phyloP scores from a whole-genome alignment of 306 rosid genomes.

The Cajanus cajan region DNA sequence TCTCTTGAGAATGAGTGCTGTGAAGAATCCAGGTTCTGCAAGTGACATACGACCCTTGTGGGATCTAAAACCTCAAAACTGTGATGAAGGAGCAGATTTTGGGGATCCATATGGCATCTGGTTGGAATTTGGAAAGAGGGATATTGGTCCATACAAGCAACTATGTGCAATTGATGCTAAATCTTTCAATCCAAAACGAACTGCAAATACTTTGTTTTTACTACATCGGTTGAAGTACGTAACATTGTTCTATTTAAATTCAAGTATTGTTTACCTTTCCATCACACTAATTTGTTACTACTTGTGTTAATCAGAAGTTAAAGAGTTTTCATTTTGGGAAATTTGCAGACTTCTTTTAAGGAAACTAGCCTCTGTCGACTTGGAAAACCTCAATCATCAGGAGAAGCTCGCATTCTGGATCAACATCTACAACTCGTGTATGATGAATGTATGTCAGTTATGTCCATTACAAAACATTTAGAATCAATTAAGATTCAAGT shows the following conservation, averaged over 20 bases:
- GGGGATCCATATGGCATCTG: constrained; percentile 71
- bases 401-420: constrained; percentile 99
- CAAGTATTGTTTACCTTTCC: background rate
- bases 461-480: background rate
- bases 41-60: constrained; percentile 41
- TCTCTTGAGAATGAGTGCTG: constrained; percentile 65
- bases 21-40: constrained; percentile 46
- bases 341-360: constrained; percentile 69
- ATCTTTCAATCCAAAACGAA: constrained; percentile 64
- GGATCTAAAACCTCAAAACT: constrained; percentile 32
- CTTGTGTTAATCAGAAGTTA: constrained; percentile 4
- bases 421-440: constrained; percentile 89
- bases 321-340: constrained; percentile 25
- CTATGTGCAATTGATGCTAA: constrained; percentile 54
- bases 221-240: constrained; percentile 74
- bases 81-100: constrained; percentile 37
- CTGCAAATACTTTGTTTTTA: constrained; percentile 69
- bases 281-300: constrained; percentile 1
- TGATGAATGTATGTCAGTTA: constrained; percentile 71
- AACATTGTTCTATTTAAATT: background rate
- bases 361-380: constrained; percentile 73
- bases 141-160: constrained; percentile 76
- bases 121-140: constrained; percentile 65
- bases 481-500: too few relatives aligned
- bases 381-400: constrained; percentile 70